phyloP scores from a whole-genome alignment of 352 stramenopile species.

The Globisporangium splendens region DNA sequence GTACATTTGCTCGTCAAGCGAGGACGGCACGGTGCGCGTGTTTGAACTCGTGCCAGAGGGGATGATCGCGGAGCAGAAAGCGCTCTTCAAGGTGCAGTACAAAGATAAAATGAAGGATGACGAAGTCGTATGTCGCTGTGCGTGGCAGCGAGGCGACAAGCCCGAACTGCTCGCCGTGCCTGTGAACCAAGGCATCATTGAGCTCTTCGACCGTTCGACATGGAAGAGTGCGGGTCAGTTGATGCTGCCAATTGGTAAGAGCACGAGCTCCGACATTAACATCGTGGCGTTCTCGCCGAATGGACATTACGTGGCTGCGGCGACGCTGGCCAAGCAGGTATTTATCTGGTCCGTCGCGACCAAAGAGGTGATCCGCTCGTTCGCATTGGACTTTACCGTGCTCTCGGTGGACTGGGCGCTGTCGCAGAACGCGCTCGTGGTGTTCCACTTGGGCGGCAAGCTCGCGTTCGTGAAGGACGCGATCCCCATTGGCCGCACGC shows the following conservation, averaged over 20 bases:
- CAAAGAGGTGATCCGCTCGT: conserved; percentile 49
- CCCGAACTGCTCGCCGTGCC: conserved; percentile 51
- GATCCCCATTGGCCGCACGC: conserved; percentile 49
- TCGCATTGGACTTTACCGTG: conserved; percentile 53
- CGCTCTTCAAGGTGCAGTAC: conserved; percentile 57
- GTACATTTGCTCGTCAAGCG: conserved; percentile 64
- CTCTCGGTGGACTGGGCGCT: conserved; percentile 59
- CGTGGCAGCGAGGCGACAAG: conserved; percentile 44
- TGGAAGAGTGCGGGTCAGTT: conserved; percentile 46
- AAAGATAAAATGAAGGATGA: conserved; percentile 48
- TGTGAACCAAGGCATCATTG: conserved; percentile 59
- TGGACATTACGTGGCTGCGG: conserved; percentile 65
- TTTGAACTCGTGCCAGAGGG: conserved; percentile 45
- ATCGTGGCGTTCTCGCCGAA: conserved; percentile 77
- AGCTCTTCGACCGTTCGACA: conserved; percentile 45
- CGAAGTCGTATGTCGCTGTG: conserved; percentile 59
- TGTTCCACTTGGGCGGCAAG: conserved; percentile 56
- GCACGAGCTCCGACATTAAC: conserved; percentile 57
- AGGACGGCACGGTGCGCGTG: conserved; percentile 67
- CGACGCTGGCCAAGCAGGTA: conserved; percentile 66
- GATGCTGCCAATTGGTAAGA: conserved; percentile 54
- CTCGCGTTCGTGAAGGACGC: conserved; percentile 66
- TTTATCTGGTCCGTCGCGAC: conserved; percentile 64
- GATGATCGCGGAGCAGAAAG: conserved; percentile 37
- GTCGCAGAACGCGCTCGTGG: conserved; percentile 47